Evolutionary conservation across 176 grass and related monocot species (phyloP).

Genomic region (Bothriochloa decipiens): DNA sequence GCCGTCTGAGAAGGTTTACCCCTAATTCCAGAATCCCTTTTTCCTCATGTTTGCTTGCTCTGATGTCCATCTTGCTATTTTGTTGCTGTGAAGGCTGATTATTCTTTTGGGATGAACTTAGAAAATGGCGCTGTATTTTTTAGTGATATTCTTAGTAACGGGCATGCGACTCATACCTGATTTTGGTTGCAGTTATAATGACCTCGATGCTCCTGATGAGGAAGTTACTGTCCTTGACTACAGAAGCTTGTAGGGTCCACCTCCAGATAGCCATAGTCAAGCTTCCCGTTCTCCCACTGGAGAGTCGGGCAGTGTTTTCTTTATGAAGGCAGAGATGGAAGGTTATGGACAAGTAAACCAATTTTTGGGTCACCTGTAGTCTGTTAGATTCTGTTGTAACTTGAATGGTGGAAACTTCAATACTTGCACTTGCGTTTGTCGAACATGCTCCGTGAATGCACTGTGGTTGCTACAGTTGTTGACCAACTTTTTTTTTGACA

Average conservation of each 20-base stretch:
- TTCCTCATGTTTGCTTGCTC: neutral
- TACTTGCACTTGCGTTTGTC: conserved; percentile 36
- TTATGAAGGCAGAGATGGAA: conserved; percentile 10
- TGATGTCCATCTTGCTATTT: neutral
- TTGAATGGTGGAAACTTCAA: conserved; percentile 15
- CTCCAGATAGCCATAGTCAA: neutral
- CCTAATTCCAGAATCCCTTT: neutral
- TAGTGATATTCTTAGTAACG: neutral
- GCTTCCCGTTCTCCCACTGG: conserved; percentile 4
- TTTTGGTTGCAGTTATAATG: conserved; percentile 72
- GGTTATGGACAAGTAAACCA: neutral
- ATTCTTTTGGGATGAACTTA: conserved; percentile 9
- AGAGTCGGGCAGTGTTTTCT: neutral
- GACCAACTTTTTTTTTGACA: conserved; percentile 3
- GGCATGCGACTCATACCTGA: conserved; percentile 9
- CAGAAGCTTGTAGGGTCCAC: conserved; percentile 82
- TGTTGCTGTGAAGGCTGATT: neutral
- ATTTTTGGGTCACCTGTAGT: conserved; percentile 28
- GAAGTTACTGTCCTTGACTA: conserved; percentile 99
- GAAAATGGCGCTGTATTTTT: neutral
- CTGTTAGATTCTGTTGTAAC: conserved; percentile 26
- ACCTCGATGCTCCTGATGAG: conserved; percentile 97
- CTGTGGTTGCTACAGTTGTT: neutral
- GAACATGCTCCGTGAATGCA: neutral
- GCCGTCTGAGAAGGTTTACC: conserved; percentile 79